phyloP scores from a whole-genome alignment of 164 flowering plant species.

The Macadamia integrifolia region DNA sequence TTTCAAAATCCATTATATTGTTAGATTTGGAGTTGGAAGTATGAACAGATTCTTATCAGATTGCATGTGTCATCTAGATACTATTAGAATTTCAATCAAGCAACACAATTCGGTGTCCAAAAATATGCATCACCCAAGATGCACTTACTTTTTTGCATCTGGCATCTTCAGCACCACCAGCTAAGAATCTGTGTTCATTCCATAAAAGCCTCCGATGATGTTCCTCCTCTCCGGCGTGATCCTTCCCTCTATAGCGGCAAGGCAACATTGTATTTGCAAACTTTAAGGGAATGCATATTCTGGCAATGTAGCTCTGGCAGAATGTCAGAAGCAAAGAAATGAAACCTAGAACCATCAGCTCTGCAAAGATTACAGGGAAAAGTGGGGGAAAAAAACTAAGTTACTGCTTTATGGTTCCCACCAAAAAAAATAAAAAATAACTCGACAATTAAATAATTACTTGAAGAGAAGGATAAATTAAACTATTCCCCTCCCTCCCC shows the following conservation, averaged over 20 bases:
- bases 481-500: neutral
- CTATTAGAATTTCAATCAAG: too few relatives aligned
- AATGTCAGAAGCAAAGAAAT: constrained; percentile 57
- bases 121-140: neutral
- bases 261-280: constrained; percentile 50
- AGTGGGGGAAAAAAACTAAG: neutral
- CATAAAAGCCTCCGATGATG: constrained; percentile 46
- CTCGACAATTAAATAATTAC: neutral
- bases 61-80: neutral
- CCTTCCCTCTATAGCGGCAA: constrained; percentile 28
- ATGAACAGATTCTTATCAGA: neutral
- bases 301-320: constrained; percentile 41
- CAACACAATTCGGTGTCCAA: too few relatives aligned
- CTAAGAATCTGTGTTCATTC: constrained; percentile 46
- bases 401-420: neutral
- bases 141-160: constrained; percentile 37
- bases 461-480: neutral
- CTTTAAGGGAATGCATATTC: constrained; percentile 44
- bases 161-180: constrained; percentile 11
- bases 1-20: too few relatives aligned
- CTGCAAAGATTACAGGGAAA: constrained; percentile 24
- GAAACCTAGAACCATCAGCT: constrained; percentile 69
- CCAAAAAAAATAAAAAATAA: neutral
- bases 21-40: too few relatives aligned
- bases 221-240: neutral